Evolutionary conservation across 1,139 yeast genomes (phyloP).

Genomic region (Maudiozyma humilis): DNA sequence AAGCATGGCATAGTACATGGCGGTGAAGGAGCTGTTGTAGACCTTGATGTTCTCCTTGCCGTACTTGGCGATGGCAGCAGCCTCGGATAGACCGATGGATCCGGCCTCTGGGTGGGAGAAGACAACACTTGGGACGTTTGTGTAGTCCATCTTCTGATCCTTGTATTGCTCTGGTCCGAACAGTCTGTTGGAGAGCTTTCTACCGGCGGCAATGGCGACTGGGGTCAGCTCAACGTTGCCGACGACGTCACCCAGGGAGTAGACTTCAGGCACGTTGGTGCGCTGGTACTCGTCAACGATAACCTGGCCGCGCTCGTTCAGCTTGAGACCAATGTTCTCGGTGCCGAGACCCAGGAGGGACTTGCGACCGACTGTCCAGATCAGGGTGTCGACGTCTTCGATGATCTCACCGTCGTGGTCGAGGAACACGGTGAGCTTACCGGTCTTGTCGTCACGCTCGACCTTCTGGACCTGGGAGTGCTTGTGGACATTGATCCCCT

Average conservation of each 20-base stretch:
- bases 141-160: constrained; percentile 68
- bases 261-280: constrained; percentile 63
- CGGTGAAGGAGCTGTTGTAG: constrained; percentile 73
- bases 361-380: constrained; percentile 93
- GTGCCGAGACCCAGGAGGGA: constrained; percentile 67
- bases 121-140: constrained; percentile 80
- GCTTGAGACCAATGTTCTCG: constrained; percentile 64
- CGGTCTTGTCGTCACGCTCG: constrained; percentile 48
- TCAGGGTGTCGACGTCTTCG: constrained; percentile 62
- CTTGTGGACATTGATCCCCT: constrained; percentile 76
- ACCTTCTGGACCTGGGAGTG: constrained; percentile 49
- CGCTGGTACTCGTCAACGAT: constrained; percentile 81
- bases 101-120: constrained; percentile 98
- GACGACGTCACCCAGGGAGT: constrained; percentile 86
- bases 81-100: constrained; percentile 76
- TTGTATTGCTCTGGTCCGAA: constrained; percentile 71
- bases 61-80: constrained; percentile 64
- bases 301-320: constrained; percentile 51
- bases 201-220: constrained; percentile 97
- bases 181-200: constrained; percentile 81
- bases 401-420: constrained; percentile 44
- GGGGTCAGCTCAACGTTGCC: constrained; percentile 93
- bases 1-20: constrained; percentile 89
- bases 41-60: constrained; percentile 77
- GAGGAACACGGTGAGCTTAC: constrained; percentile 54